These are phyloP conservation scores for Leccinum griseonigrum DNA, from an alignment of 1,284 basidiomycete genomes.

Conservation along the genomic window DNA sequence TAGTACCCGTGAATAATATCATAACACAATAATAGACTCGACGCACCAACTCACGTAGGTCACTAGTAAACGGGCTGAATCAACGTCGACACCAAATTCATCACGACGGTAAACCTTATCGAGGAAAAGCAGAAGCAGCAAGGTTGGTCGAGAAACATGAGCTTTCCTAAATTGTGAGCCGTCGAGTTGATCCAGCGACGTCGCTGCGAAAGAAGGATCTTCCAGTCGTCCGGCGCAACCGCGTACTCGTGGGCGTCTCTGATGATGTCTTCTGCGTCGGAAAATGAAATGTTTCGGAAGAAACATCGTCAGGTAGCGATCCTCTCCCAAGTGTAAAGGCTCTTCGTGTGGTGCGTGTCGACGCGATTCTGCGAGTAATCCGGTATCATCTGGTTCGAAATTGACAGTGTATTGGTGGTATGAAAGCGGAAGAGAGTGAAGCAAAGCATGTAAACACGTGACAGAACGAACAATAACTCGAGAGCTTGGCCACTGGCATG, in stretches of 20 bases:
- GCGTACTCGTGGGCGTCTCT: constrained; percentile 92
- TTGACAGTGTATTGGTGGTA: constrained; percentile 87
- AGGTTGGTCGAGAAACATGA: constrained; percentile 89
- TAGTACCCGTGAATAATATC: constrained; percentile 7
- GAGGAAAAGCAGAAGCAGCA: constrained; percentile 99
- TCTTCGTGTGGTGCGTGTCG: constrained; percentile 98
- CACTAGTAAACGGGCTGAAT: constrained; percentile 86
- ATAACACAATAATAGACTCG: neutral
- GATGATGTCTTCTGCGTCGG: constrained; percentile 88
- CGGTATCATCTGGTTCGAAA: constrained; percentile 86
- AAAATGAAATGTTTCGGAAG: constrained; percentile 85
- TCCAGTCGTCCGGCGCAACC: constrained; percentile 92
- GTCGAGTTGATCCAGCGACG: constrained; percentile 99
- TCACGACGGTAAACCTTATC: constrained; percentile 97
- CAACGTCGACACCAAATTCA: constrained; percentile 86
- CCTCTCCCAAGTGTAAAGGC: constrained; percentile 96
- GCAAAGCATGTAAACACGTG: constrained; percentile 95
- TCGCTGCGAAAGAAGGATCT: constrained; percentile 93
- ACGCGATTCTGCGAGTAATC: constrained; percentile 97
- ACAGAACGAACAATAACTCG: constrained; percentile 94
- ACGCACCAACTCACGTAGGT: constrained; percentile 71
- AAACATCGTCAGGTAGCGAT: constrained; percentile 96
- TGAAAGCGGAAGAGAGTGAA: constrained; percentile 94
- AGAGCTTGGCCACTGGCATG: constrained; percentile 84
- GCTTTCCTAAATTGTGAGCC: constrained; percentile 93